Evolutionary conservation across 495 filamentous ascomycete species (phyloP), one percentile per base, ranked within the genome.

Genomic region (Umbilicaria muhlenbergii): DNA sequence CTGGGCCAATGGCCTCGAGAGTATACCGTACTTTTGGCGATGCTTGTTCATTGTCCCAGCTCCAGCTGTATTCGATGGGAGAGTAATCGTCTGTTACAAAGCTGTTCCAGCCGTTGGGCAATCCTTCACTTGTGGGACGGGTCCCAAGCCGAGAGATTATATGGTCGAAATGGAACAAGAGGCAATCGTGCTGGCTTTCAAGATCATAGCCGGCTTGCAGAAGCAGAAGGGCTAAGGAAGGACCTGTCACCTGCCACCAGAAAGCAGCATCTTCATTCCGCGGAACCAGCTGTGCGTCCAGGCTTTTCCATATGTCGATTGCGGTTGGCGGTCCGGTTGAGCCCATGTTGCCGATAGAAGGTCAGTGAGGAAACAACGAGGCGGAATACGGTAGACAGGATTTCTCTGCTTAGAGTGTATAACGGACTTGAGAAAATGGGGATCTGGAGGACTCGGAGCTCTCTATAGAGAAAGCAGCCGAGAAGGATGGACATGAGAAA

Each of bases 81-180:
- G 47, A 55, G 45, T 51, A 44, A 41, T 65, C 58, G 42, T 65
- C 61, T 3, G 57, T 65, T 57, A 62, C 63, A 49, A 60, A 65
- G 41, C 60, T 63, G 16, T 50, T 48, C 58, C 60, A 65, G 1
- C 13, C n/a, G 15, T 12, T 19, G 5, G 8, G 28, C 28, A 11
- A 21, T 2, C 4, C 11, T 12, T 16, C 13, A 0, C 3, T 8
- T 5, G 17, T 2, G 40, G 53, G 28, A 28, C 37, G 8, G 41
- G 39, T 16, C 42, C 53, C 44, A 42, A 40, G 18, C 34, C n/a
- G 3, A 37, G 45, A 8, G 42, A 38, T 39, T 44, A 40, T 36
- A 39, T 36, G 32, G 21, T 39, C 19, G 34, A 41, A 41, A 35
- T 53, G 41, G 36, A 53, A 56, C 1, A 56, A 38, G 11, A 56